Base-by-base conservation (phyloP, 805 yeast genomes). In the Nakazawaea pomicola region DNA sequence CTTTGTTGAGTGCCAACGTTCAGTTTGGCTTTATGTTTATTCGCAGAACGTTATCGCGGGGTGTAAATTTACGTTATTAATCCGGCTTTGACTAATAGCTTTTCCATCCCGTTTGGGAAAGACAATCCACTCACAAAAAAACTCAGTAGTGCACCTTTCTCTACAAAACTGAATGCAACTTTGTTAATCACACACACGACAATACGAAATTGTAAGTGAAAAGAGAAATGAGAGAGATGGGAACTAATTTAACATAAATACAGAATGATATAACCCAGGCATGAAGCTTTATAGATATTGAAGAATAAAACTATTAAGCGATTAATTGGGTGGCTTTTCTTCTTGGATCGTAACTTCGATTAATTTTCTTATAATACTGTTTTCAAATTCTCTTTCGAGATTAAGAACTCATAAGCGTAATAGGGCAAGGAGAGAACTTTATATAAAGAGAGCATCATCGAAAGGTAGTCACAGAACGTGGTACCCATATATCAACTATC, bases 211-310 rank as follows among this genome's bases (percentile, higher is more conserved):
- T 23, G 25, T 8, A 7, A 7, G 10, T 23, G 25, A 18, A 31
- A 3, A 18, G 34, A 31, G 23, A 31, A 8, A 8, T 23, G 34
- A 18, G n/a, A 14, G 17, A 16, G 11, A 15, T 3, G 16, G 6
- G 14, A 12, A 25, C 16, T 17, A 28, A 14, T 7, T n/a, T 9
- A 2, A 18, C 10, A 32, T 18, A 12, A n/a, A 19, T 23, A 32
- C 32, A 32, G 27, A 36, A 31, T 31, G 32, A 36, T 41, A 36
- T 41, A 20, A 41, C 44, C 44, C 44, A 36, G 44, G 44, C 44
- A 41, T 41, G 44, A 41, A 41, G 44, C 44, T 17, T 21, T 4
- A 35, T 32, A 32, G 38, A 16, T 32, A 36, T 31, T 19, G 44
- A 30, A 24, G 14, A 29, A 25, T 7, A 32, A 28, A 28, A 36